A percentile compares a stretch with the other conserved stretches of the same genome.
Evolutionary conservation across 306 rosid species (phyloP).

Genomic region (Prosopis cineraria): DNA sequence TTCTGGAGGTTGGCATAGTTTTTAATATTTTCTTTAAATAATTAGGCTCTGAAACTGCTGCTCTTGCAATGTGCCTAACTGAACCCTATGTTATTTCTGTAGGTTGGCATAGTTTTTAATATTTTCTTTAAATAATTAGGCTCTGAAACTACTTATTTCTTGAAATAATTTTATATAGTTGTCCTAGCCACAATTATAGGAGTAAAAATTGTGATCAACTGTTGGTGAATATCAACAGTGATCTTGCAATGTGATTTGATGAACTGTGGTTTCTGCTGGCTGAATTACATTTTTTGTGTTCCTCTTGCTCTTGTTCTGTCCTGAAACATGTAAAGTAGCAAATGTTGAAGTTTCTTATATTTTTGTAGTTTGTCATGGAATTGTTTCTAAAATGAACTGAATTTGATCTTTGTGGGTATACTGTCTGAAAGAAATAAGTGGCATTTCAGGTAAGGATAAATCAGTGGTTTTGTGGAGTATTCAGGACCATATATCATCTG

Average conservation of each 20-base stretch:
- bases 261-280: conserved; percentile 74
- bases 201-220: not conserved
- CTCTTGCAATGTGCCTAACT: no score
- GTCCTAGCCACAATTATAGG: not conserved
- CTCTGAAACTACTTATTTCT: conserved; percentile 2
- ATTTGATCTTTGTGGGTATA: not conserved
- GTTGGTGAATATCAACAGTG: conserved; percentile 38
- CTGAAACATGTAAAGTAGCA: not conserved
- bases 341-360: not conserved
- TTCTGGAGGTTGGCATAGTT: conserved; percentile 75
- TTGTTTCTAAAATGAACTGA: conserved; percentile 1
- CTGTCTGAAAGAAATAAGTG: conserved; percentile 21
- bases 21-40: not conserved
- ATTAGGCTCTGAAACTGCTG: conserved; percentile 1
- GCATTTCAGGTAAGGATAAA: conserved; percentile 81
- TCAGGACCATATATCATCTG: conserved; percentile 84
- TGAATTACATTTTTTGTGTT: not conserved
- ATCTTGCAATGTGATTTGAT: conserved; percentile 72
- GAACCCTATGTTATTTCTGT: conserved; percentile 97
- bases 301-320: not conserved
- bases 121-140: not conserved
- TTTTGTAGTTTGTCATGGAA: not conserved
- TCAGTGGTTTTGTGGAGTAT: conserved; percentile 98
- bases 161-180: not conserved
- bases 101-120: conserved; percentile 53